A percentile compares a stretch with the other conserved stretches of the same genome.
phyloP scores from a whole-genome alignment of 1,284 basidiomycete species.

The Ustilago cynodontis region DNA sequence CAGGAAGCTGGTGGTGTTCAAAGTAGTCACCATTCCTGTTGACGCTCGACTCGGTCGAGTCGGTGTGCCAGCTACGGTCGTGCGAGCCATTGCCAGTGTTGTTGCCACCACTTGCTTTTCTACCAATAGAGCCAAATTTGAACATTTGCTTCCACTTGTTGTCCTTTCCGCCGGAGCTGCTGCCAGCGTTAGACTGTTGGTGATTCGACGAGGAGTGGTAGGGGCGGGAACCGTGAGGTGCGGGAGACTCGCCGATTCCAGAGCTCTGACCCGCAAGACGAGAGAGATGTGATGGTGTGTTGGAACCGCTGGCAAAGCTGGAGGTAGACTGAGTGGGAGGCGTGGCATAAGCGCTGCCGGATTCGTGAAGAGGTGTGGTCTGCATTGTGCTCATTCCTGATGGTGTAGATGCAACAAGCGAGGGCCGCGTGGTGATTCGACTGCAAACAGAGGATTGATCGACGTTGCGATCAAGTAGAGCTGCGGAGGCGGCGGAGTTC shows the following conservation, averaged over 20 bases:
- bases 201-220: slow-evolving; percentile 27
- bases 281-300: slow-evolving; percentile 32
- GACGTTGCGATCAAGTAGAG: background rate
- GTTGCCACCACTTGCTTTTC: slow-evolving; percentile 44
- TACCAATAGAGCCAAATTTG: slow-evolving; percentile 64
- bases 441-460: background rate
- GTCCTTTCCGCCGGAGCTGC: slow-evolving; percentile 47
- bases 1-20: slow-evolving; percentile 24
- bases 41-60: slow-evolving; percentile 29
- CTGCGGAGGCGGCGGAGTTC: background rate
- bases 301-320: slow-evolving; percentile 47
- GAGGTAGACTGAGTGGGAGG: slow-evolving; percentile 44
- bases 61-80: slow-evolving; percentile 41
- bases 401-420: slow-evolving; percentile 36
- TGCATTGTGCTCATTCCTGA: slow-evolving; percentile 37
- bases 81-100: slow-evolving; percentile 12
- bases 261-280: slow-evolving; percentile 34
- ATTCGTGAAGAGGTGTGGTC: slow-evolving; percentile 34
- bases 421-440: no score
- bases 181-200: slow-evolving; percentile 16
- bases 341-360: slow-evolving; percentile 37
- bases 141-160: slow-evolving; percentile 68
- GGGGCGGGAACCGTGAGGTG: slow-evolving; percentile 21
- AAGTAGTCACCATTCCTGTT: slow-evolving; percentile 35
- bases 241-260: slow-evolving; percentile 50